Evolutionary conservation across 352 stramenopile genomes (phyloP).

Genomic region (Pythium vanterpoolii): DNA sequence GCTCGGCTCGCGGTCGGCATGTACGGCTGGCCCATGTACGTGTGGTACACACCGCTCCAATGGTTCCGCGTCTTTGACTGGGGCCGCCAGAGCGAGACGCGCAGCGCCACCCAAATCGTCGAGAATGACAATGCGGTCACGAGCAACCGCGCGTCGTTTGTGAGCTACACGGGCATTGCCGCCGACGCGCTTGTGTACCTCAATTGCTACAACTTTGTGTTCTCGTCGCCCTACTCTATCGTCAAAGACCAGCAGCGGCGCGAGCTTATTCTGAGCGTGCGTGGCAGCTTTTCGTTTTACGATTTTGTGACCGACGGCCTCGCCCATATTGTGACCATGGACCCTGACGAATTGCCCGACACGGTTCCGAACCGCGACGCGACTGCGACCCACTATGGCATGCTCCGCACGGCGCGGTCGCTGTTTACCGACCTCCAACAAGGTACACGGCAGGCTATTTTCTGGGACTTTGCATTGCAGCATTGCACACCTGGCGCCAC

Average conservation of each 20-base stretch:
- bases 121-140: slow-evolving; percentile 61
- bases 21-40: slow-evolving; percentile 78
- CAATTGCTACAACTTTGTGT: slow-evolving; percentile 78
- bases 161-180: slow-evolving; percentile 67
- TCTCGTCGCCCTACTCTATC: slow-evolving; percentile 71
- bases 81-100: slow-evolving; percentile 20
- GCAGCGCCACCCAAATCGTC: slow-evolving; percentile 40
- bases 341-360: slow-evolving; percentile 43
- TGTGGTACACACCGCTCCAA: slow-evolving; percentile 69
- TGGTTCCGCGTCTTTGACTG: slow-evolving; percentile 70
- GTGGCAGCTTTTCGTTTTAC: slow-evolving; percentile 75
- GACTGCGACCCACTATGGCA: slow-evolving; percentile 67
- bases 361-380: slow-evolving; percentile 45
- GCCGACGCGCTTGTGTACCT: slow-evolving; percentile 66
- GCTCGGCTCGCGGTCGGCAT: slow-evolving; percentile 67
- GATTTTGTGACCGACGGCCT: slow-evolving; percentile 76
- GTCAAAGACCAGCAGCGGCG: slow-evolving; percentile 57
- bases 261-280: slow-evolving; percentile 74
- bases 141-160: slow-evolving; percentile 62
- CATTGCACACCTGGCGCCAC: slow-evolving; percentile 36
- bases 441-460: slow-evolving; percentile 47
- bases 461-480: slow-evolving; percentile 64
- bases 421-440: slow-evolving; percentile 60
- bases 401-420: slow-evolving; percentile 62
- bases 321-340: slow-evolving; percentile 62